Conservation (phyloP, 257 asterid genomes). For the Solanum virginianum region DNA sequence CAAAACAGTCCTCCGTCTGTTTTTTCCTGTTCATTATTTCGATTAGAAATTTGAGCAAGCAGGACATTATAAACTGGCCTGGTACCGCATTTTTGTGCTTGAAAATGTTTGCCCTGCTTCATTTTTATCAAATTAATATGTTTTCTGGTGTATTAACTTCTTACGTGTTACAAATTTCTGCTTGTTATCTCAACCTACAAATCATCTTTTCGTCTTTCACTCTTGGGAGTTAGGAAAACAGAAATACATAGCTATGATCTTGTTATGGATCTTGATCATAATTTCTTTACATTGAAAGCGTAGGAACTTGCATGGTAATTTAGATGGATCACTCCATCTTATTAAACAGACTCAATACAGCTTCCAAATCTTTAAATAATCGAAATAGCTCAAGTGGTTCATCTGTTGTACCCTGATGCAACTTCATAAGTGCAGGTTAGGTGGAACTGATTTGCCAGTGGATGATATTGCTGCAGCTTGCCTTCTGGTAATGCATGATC, state of each 20-base stretch:
- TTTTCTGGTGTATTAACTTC: not conserved
- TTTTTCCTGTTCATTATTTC: not conserved
- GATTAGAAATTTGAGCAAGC: not conserved
- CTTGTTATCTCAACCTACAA: not conserved
- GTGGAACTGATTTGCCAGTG: slow-evolving; percentile 72
- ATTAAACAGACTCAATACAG: not conserved
- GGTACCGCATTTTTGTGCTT: not conserved
- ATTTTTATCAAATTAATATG: not conserved
- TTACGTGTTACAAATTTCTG: not conserved
- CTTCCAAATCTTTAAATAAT: not conserved
- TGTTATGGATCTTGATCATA: not conserved
- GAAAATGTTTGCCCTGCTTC: not conserved
- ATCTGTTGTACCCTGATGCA: not conserved
- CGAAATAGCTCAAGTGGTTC: not conserved
- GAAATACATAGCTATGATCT: not conserved
- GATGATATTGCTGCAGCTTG: slow-evolving; percentile 96
- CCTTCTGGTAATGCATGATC: slow-evolving; percentile 46
- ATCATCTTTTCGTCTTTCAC: not conserved
- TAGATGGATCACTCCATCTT: not conserved
- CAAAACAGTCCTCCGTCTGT: not conserved
- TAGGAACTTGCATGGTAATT: not conserved
- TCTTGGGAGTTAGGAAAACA: not conserved
- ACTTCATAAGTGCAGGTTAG: slow-evolving; percentile 38
- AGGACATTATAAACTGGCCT: not conserved
- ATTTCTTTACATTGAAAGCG: not conserved